These are phyloP conservation scores for Glycine latifolia DNA, from an alignment of 306 rosid species.

Conservation along the genomic window DNA sequence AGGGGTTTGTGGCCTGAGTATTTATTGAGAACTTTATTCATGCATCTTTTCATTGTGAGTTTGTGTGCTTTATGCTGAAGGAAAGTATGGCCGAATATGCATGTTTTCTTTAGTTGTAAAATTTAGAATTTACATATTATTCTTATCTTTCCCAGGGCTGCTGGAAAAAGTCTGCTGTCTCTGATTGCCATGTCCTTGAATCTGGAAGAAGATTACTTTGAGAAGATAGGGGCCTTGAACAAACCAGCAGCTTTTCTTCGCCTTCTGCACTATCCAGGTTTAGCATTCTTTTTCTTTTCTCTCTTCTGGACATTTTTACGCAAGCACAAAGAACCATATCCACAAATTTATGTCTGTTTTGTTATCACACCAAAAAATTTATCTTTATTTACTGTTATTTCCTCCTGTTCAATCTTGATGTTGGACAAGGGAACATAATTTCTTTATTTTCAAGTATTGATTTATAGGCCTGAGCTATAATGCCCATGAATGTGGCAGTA, in stretches of 20 bases:
- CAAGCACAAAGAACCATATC: background rate
- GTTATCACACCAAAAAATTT: constrained; percentile 17
- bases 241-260: constrained; percentile 69
- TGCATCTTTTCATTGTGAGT: constrained; percentile 1
- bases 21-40: background rate
- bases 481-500: constrained; percentile 22
- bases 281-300: constrained; percentile 6
- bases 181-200: constrained; percentile 76
- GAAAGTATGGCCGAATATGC: constrained; percentile 15
- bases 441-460: constrained; percentile 17
- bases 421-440: background rate
- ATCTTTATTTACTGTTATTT: background rate
- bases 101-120: background rate
- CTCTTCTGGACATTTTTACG: background rate
- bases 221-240: constrained; percentile 63
- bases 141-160: constrained; percentile 53
- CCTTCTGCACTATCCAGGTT: constrained; percentile 88
- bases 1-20: constrained; percentile 4
- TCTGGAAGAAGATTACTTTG: constrained; percentile 70
- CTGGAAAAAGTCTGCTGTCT: constrained; percentile 67
- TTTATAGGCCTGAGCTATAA: constrained; percentile 8
- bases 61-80: constrained; percentile 1
- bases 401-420: constrained; percentile 11
- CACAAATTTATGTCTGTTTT: background rate
- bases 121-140: constrained; percentile 27